phyloP scores from a whole-genome alignment of 2,329 filamentous ascomycete species.

The Acrocalymma vagum region DNA sequence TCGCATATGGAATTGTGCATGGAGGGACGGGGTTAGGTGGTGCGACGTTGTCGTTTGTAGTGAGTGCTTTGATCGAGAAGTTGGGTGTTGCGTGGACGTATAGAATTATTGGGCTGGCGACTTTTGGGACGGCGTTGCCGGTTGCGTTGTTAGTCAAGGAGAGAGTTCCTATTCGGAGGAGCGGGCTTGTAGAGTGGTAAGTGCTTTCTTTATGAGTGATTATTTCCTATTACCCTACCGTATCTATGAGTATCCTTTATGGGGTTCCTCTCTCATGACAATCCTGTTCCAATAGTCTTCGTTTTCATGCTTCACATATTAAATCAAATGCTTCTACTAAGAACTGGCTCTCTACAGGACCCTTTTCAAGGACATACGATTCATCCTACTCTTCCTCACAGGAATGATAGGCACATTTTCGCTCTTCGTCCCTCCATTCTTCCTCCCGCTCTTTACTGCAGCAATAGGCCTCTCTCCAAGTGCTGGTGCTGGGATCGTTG shows the following conservation, averaged over 20 bases:
- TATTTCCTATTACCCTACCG: too few relatives aligned
- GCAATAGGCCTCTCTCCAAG: conserved; percentile 31
- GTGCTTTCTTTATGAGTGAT: too few relatives aligned
- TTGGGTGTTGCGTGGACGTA: conserved; percentile 43
- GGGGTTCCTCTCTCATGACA: too few relatives aligned
- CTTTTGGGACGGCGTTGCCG: conserved; percentile 34
- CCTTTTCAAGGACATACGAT: conserved; percentile 33
- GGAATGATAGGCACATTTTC: conserved; percentile 35
- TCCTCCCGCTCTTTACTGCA: conserved; percentile 36
- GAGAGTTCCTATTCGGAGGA: conserved; percentile 27
- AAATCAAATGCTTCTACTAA: too few relatives aligned
- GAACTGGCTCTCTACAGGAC: conserved; percentile 29
- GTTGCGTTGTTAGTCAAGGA: conserved; percentile 36
- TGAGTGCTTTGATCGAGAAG: conserved; percentile 30
- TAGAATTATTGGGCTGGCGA: conserved; percentile 32
- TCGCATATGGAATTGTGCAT: conserved; percentile 41
- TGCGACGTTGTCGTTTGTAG: conserved; percentile 32
- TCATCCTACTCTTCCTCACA: conserved; percentile 30
- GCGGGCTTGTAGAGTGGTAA: too few relatives aligned
- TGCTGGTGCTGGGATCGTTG: conserved; percentile 35
- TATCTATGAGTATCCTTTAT: too few relatives aligned
- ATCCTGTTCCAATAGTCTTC: too few relatives aligned
- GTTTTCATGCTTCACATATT: too few relatives aligned
- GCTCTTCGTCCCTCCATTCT: conserved; percentile 40
- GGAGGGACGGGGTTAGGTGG: conserved; percentile 37